phyloP scores from a whole-genome alignment of 257 asterid genomes.

The Catharanthus roseus region DNA sequence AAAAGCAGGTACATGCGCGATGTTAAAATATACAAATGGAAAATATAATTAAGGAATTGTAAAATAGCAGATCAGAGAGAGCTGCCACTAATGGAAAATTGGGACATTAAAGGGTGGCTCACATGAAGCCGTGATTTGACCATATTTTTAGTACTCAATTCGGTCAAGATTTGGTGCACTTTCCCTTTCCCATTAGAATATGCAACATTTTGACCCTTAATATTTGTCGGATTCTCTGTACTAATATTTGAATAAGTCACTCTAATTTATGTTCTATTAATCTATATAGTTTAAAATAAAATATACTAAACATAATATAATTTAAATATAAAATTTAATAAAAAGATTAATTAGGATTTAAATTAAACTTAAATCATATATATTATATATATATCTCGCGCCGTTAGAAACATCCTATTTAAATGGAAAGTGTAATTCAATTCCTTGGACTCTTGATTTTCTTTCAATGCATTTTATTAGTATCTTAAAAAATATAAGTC shows the following conservation, averaged over 20 bases:
- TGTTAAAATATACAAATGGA: constrained; percentile 9
- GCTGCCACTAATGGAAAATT: constrained; percentile 21
- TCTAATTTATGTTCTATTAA: no score
- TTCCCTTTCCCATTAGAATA: constrained; percentile 14
- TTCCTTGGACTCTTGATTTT: no score
- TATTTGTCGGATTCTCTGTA: constrained; percentile 2
- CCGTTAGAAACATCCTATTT: no score
- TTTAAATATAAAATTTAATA: no score
- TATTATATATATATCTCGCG: no score
- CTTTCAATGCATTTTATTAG: no score
- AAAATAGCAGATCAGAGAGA: constrained; percentile 10
- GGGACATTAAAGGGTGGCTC: constrained; percentile 27
- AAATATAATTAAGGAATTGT: constrained; percentile 2
- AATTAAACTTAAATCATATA: no score
- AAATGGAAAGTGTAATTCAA: no score
- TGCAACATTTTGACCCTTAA: constrained; percentile 29
- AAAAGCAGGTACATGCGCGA: constrained; percentile 3
- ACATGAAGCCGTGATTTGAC: constrained; percentile 32
- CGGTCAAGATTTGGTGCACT: constrained; percentile 23
- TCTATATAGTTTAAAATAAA: no score
- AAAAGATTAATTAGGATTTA: no score
- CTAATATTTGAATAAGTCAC: background rate
- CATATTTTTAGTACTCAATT: constrained; percentile 19
- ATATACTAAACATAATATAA: no score
- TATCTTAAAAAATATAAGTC: no score